Evolutionary conservation across 1,284 basidiomycete species (phyloP).

Genomic region (Chiua sp.): DNA sequence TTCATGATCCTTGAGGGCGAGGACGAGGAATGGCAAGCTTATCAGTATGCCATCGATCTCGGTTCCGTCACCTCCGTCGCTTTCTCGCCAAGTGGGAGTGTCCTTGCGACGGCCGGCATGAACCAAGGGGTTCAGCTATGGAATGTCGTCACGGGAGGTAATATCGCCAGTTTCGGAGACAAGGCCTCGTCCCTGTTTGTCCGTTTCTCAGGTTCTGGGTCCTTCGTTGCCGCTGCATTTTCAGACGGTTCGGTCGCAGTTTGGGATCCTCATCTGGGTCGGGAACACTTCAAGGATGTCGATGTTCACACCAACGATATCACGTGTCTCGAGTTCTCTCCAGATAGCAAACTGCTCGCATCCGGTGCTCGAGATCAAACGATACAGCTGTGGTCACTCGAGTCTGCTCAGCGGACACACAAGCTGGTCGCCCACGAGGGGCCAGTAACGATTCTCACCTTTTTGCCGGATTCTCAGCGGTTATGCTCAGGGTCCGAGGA

Average conservation of each 20-base stretch:
- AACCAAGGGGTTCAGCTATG: slow-evolving; percentile 30
- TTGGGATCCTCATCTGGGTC: slow-evolving; percentile 32
- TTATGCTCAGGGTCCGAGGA: slow-evolving; percentile 28
- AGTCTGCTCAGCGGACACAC: slow-evolving; percentile 5
- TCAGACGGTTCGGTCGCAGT: slow-evolving; percentile 17
- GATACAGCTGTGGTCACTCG: slow-evolving; percentile 27
- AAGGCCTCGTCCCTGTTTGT: slow-evolving; percentile 19
- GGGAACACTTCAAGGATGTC: slow-evolving; percentile 16
- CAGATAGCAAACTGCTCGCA: slow-evolving; percentile 21
- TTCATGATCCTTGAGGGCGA: no score
- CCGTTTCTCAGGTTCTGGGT: slow-evolving; percentile 29
- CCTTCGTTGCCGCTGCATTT: slow-evolving; percentile 25
- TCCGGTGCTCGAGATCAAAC: slow-evolving; percentile 27
- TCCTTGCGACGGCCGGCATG: slow-evolving; percentile 22
- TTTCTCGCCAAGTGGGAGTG: slow-evolving; percentile 19
- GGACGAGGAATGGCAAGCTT: no score
- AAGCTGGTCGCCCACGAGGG: slow-evolving; percentile 22
- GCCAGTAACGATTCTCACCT: slow-evolving; percentile 11
- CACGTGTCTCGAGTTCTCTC: slow-evolving; percentile 28
- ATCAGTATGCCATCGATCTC: neutral
- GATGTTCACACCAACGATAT: slow-evolving; percentile 17
- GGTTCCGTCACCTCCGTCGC: slow-evolving; percentile 15
- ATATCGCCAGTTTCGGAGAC: slow-evolving; percentile 27
- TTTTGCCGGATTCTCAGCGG: slow-evolving; percentile 13
- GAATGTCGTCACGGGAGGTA: slow-evolving; percentile 23